These are phyloP conservation scores for Kokia cookei DNA, from an alignment of 441 rosid genomes.

Conservation along the genomic window DNA sequence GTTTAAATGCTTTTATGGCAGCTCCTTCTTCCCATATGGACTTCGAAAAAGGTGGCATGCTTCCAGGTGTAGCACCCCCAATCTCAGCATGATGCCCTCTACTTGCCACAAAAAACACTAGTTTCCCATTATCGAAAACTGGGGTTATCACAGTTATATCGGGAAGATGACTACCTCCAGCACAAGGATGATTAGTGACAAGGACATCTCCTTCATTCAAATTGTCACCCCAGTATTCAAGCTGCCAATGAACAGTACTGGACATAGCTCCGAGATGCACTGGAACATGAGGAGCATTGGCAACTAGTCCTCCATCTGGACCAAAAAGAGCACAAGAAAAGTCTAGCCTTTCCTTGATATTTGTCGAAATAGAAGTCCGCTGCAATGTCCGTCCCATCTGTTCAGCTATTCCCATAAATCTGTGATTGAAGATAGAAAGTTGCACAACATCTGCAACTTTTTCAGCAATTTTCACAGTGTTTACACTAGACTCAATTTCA, in stretches of 20 bases:
- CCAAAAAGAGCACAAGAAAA: constrained; percentile 95
- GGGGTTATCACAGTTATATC: constrained; percentile 94
- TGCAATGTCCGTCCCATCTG: constrained; percentile 96
- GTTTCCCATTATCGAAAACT: constrained; percentile 63
- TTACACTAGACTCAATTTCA: constrained; percentile 44
- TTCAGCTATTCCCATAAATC: constrained; percentile 98
- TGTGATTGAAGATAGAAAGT: constrained; percentile 88
- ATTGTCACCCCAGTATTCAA: constrained; percentile 66
- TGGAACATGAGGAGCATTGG: constrained; percentile 97
- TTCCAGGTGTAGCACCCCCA: constrained; percentile 96
- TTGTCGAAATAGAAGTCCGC: constrained; percentile 93
- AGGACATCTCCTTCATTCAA: constrained; percentile 85
- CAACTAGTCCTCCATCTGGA: constrained; percentile 90
- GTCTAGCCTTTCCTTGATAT: constrained; percentile 89
- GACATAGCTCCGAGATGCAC: constrained; percentile 99
- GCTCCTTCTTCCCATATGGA: constrained; percentile 96
- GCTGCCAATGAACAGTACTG: constrained; percentile 88
- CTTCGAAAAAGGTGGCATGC: constrained; percentile 98
- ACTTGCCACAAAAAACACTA: constrained; percentile 88
- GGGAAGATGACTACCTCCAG: constrained; percentile 97
- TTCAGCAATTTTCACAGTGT: constrained; percentile 39
- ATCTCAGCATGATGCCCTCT: constrained; percentile 98
- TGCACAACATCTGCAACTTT: constrained; percentile 93
- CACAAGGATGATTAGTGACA: constrained; percentile 86
- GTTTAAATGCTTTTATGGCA: constrained; percentile 89